Conservation (phyloP, 1,284 basidiomycete genomes). For the Neonothopanus nambi region DNA sequence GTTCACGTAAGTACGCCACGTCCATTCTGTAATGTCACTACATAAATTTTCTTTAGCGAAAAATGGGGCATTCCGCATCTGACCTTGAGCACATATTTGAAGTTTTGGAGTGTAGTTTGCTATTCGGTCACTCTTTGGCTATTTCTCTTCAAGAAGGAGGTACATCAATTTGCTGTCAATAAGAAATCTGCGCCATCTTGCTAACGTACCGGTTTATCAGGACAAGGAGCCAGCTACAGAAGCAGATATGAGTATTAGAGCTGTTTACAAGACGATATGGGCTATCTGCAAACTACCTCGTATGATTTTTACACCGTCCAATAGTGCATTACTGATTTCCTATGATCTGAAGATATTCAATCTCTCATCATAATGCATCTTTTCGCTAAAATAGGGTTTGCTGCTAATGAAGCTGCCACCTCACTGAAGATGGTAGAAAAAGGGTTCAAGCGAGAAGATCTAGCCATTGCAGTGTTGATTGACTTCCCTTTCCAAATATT, state of each 20-base stretch:
- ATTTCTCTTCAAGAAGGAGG: conserved; percentile 88
- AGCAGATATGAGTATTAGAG: conserved; percentile 87
- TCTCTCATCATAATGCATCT: conserved; percentile 86
- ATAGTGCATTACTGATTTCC: conserved; percentile 1
- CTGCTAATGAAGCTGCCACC: conserved; percentile 92
- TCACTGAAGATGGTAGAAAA: conserved; percentile 97
- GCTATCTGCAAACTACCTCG: conserved; percentile 89
- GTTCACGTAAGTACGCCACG: conserved; percentile 69
- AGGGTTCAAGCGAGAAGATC: conserved; percentile 92
- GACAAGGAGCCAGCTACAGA: conserved; percentile 72
- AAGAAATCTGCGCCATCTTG: not conserved
- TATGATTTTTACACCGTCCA: conserved; percentile 37
- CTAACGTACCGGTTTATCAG: conserved; percentile 34
- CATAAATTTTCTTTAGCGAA: conserved; percentile 36
- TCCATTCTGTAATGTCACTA: conserved; percentile 8
- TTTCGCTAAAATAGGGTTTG: conserved; percentile 94
- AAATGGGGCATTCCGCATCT: conserved; percentile 90
- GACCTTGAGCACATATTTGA: conserved; percentile 80
- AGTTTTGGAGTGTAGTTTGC: conserved; percentile 85
- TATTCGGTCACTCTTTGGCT: conserved; percentile 87
- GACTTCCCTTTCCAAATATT: conserved; percentile 98
- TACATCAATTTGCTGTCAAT: conserved; percentile 28
- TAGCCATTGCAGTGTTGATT: conserved; percentile 92
- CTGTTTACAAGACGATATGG: conserved; percentile 95
- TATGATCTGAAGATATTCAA: conserved; percentile 74